Evolutionary conservation across 1,139 yeast species (phyloP).

Genomic region (Scheffersomyces parashehatae): DNA sequence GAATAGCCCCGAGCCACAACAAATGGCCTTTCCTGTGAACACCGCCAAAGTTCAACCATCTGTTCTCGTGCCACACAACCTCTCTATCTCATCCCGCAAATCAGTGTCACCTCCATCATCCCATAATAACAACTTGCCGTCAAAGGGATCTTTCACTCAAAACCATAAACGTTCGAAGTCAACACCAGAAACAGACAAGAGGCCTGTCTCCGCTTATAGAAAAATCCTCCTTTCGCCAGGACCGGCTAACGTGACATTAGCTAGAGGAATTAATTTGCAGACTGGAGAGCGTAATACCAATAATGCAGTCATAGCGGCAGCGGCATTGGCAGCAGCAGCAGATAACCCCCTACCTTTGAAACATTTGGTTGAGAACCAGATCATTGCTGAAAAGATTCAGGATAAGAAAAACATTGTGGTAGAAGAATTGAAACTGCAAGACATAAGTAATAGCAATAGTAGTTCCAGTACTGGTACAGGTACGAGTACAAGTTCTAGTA

Average conservation of each 20-base stretch:
- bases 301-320: conserved; percentile 68
- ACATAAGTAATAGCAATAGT: not conserved
- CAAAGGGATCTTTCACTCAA: conserved; percentile 14
- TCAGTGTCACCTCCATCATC: conserved; percentile 14
- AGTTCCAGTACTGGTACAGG: not conserved
- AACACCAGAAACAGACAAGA: conserved; percentile 15
- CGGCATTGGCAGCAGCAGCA: conserved; percentile 72
- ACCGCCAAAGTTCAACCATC: too few species aligned
- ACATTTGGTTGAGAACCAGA: conserved; percentile 1
- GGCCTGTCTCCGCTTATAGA: not conserved
- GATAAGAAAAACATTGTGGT: too few species aligned
- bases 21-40: not conserved
- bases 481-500: not conserved
- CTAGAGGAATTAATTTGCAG: conserved; percentile 41
- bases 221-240: conserved; percentile 38
- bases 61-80: too few species aligned
- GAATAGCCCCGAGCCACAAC: conserved; percentile 12
- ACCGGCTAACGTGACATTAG: conserved; percentile 49
- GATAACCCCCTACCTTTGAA: conserved; percentile 60
- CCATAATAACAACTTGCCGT: conserved; percentile 7
- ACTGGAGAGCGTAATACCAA: conserved; percentile 37
- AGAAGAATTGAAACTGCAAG: too few species aligned
- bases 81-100: not conserved
- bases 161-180: conserved; percentile 29
- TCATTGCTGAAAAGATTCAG: too few species aligned